Evolutionary conservation across 1,284 basidiomycete species (phyloP), one percentile per base, ranked within the genome.

Genomic region (Malassezia sympodialis): DNA sequence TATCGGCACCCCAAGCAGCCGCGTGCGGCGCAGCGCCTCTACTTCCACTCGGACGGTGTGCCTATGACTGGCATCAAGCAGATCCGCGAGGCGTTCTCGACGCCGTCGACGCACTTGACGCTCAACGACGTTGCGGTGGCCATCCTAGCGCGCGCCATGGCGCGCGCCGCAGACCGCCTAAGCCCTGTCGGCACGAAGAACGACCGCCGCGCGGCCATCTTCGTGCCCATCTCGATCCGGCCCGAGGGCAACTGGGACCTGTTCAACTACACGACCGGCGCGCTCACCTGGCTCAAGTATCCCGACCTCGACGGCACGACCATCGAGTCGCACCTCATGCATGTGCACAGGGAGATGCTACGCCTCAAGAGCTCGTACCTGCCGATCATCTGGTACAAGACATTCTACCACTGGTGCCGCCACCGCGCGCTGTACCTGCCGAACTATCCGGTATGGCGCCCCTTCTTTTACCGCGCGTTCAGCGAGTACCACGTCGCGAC

Each of bases 91-190:
- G 68, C 68, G 1, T 73, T 68, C 49, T 61, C 65, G 15, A 64
- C 47, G 21, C 59, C 59, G 5, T 63, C 64, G 54, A 43, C 59
- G 35, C 64, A 67, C 39, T 55, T 73, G 5, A 69, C 69, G 23
- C 61, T 73, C 34, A 73, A 73, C 49, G 72, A 73, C 32, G 70
- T 73, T 2, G 70, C 72, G 4, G 56, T 69, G 23, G 72, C 69
- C 51, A 64, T 73, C 24, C 58, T 73, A 3, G 58, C 63, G 8
- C 62, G 67, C n/a, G 70, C 68, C 2, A 63, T 73, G 39, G 26
- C 28, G 3, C 19, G 26, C 30, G 55, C 55, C 5, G 64, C 70
- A 3, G 64, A 68, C 47, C 56, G 61, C 6, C 59, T 64, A 8
- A 53, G 52, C n/a, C 56, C 58, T 7, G 50, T 43, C 41, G 49